A percentile compares a stretch with the other conserved stretches of the same genome.
These are phyloP conservation scores for Botryotinia globosa DNA, from an alignment of 2,329 filamentous ascomycete genomes.

Conservation along the genomic window DNA sequence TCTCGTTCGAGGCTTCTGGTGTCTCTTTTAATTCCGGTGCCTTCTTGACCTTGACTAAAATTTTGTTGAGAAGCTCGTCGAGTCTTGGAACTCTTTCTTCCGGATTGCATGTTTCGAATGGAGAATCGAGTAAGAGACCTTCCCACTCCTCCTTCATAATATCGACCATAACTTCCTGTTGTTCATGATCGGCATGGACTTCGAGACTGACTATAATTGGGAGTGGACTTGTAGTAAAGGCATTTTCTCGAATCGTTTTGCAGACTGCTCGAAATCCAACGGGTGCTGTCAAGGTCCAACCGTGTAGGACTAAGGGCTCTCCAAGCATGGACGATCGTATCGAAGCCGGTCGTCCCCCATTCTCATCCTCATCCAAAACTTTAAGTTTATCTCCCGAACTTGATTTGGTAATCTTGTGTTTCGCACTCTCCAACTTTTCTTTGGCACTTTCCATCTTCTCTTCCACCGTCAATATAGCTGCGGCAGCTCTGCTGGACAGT, in stretches of 20 bases:
- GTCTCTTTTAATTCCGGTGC: conserved; percentile 19
- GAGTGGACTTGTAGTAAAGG: conserved; percentile 71
- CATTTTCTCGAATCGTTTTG: conserved; percentile 71
- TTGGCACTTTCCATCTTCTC: conserved; percentile 31
- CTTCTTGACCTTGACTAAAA: conserved; percentile 78
- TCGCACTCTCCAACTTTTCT: conserved; percentile 33
- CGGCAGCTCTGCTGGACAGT: conserved; percentile 36
- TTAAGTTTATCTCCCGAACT: conserved; percentile 24
- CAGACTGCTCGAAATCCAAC: conserved; percentile 87
- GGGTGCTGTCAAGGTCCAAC: conserved; percentile 82
- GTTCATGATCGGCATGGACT: conserved; percentile 76
- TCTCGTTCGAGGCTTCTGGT: background rate
- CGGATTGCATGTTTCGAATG: conserved; percentile 46
- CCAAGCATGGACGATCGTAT: conserved; percentile 36
- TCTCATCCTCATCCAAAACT: conserved; percentile 23
- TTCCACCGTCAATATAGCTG: conserved; percentile 23
- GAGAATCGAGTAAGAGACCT: conserved; percentile 64
- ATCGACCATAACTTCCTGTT: conserved; percentile 88
- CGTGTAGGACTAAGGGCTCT: conserved; percentile 82
- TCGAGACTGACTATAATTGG: conserved; percentile 92
- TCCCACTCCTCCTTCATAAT: conserved; percentile 92
- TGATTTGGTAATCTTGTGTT: conserved; percentile 26
- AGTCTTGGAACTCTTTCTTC: conserved; percentile 63
- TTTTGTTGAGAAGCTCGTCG: conserved; percentile 71
- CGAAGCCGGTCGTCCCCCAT: conserved; percentile 34